These are phyloP conservation scores for Austropuccinia psidii DNA, from an alignment of 1,284 basidiomycete species.

Conservation along the genomic window DNA sequence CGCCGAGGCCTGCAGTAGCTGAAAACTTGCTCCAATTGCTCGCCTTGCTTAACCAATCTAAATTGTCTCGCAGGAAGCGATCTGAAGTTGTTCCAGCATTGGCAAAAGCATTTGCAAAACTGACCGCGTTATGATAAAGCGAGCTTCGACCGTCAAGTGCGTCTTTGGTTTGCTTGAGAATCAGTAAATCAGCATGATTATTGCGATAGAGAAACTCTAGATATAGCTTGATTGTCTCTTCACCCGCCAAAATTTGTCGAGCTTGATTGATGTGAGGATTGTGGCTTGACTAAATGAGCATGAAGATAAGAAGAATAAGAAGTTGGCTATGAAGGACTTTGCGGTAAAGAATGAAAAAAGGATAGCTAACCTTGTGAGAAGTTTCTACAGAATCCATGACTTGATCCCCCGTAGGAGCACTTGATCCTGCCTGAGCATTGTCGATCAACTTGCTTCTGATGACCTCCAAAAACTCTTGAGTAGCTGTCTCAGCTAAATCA, in stretches of 20 bases:
- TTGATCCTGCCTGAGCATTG: conserved; percentile 28
- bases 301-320: neutral
- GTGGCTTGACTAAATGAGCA: conserved; percentile 42
- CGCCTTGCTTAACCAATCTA: conserved; percentile 87
- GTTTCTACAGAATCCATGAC: neutral
- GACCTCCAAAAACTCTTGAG: conserved; percentile 78
- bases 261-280: conserved; percentile 52
- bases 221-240: conserved; percentile 80
- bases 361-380: neutral
- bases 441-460: conserved; percentile 48
- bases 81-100: conserved; percentile 91
- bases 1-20: conserved; percentile 84
- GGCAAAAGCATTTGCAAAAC: conserved; percentile 91
- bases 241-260: conserved; percentile 74
- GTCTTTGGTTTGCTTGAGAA: conserved; percentile 88
- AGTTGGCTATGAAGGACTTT: neutral
- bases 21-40: conserved; percentile 97
- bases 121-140: conserved; percentile 89
- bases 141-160: conserved; percentile 86
- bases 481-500: conserved; percentile 82
- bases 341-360: neutral
- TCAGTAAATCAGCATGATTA: conserved; percentile 81
- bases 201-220: conserved; percentile 88
- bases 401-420: neutral
- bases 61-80: conserved; percentile 79